Conservation (phyloP, 176 grass and related monocot species). For the barley (Hordeum vulgare) region DNA sequence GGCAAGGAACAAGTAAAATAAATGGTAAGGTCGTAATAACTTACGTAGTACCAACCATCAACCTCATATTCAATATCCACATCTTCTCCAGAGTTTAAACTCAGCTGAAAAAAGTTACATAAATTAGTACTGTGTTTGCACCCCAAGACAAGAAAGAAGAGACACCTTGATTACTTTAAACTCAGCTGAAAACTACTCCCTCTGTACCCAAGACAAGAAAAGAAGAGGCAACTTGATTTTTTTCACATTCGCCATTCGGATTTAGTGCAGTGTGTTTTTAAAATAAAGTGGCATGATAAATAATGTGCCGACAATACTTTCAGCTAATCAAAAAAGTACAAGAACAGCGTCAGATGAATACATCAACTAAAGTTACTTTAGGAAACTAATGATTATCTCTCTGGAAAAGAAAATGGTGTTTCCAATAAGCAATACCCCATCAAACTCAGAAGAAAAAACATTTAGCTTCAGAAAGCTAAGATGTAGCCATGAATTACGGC, state of each 20-base stretch:
- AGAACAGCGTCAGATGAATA: background rate
- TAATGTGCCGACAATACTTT: background rate
- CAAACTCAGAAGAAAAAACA: background rate
- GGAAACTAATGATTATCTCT: background rate
- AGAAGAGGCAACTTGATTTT: background rate
- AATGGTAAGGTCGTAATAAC: conserved; percentile 18
- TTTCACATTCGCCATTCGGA: background rate
- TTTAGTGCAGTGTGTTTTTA: background rate
- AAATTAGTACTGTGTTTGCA: background rate
- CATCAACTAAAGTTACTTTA: background rate
- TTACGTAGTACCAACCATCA: conserved; percentile 99
- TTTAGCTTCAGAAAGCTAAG: background rate
- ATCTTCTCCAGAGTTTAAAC: conserved; percentile 83
- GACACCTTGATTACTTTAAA: conserved; percentile 19
- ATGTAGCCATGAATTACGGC: conserved; percentile 1
- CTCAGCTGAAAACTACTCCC: conserved; percentile 85
- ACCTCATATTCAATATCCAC: conserved; percentile 98
- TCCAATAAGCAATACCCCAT: background rate
- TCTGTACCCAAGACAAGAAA: background rate
- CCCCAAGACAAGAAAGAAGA: background rate
- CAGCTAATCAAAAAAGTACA: background rate
- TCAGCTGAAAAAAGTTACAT: conserved; percentile 61
- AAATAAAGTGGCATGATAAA: background rate
- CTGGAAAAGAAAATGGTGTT: background rate
- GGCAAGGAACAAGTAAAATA: background rate